A percentile compares a stretch with the other conserved stretches of the same genome.
Conservation (phyloP, 2,329 filamentous ascomycete genomes). For the Blumeria graminis region DNA sequence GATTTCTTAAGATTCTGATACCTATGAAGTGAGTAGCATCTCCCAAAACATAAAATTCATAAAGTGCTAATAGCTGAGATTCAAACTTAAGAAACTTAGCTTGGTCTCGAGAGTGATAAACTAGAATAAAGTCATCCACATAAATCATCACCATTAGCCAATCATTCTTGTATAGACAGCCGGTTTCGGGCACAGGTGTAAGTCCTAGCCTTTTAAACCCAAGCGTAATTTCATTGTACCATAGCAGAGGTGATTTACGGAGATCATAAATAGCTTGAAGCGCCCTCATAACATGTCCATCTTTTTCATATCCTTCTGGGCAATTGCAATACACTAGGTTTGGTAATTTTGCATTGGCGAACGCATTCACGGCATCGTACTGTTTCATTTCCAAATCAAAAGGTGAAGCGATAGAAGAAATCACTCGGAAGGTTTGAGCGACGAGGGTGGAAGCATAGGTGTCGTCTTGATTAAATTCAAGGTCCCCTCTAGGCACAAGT, state of each 20-base stretch:
- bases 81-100: neutral
- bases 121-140: neutral
- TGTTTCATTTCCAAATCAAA: constrained; percentile 1
- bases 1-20: neutral
- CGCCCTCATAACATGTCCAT: neutral
- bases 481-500: constrained; percentile 9
- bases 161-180: neutral
- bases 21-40: neutral
- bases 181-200: neutral
- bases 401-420: neutral
- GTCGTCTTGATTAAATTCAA: constrained; percentile 4
- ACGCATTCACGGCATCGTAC: constrained; percentile 1
- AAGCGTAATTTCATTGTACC: neutral
- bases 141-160: neutral
- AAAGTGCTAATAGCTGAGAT: neutral
- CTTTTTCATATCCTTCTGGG: neutral
- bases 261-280: neutral
- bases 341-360: neutral
- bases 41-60: neutral
- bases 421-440: neutral
- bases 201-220: neutral
- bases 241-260: neutral
- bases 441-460: constrained; percentile 2
- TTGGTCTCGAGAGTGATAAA: neutral
- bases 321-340: neutral